Evolutionary conservation across 2,329 filamentous ascomycete genomes (phyloP).

Genomic region (Pseudopyricularia cyperi): DNA sequence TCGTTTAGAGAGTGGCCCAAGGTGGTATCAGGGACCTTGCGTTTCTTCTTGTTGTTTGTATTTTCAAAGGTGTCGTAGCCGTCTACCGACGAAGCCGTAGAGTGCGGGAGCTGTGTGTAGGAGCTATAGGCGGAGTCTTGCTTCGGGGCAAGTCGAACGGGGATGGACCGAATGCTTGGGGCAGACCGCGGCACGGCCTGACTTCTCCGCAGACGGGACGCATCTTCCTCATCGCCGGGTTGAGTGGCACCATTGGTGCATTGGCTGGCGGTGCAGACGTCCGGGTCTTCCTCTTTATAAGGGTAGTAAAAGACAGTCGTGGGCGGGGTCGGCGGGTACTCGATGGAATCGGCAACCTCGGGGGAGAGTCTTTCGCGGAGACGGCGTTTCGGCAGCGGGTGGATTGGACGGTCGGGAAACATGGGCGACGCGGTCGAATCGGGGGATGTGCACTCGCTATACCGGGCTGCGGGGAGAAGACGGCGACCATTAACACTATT

Average conservation of each 20-base stretch:
- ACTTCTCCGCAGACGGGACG: constrained; percentile 17
- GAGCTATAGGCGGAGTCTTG: constrained; percentile 24
- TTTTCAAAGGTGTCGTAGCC: constrained; percentile 98
- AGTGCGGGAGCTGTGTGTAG: constrained; percentile 32
- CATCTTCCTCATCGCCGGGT: constrained; percentile 43
- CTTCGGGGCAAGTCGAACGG: constrained; percentile 27
- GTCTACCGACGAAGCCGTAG: constrained; percentile 60
- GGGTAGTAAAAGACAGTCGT: constrained; percentile 71
- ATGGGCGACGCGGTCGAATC: constrained; percentile 63
- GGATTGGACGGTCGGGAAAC: constrained; percentile 83
- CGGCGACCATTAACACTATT: background rate
- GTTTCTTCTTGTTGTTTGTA: constrained; percentile 98
- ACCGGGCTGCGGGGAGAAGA: constrained; percentile 19
- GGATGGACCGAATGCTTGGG: constrained; percentile 30
- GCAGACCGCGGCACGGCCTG: constrained; percentile 28
- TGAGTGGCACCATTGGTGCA: constrained; percentile 12
- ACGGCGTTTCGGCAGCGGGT: constrained; percentile 78
- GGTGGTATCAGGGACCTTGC: constrained; percentile 76
- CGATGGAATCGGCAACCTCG: constrained; percentile 69
- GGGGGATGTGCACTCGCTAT: constrained; percentile 44
- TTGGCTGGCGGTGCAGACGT: constrained; percentile 3
- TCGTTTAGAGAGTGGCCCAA: constrained; percentile 28
- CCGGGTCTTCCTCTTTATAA: constrained; percentile 36
- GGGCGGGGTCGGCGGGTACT: constrained; percentile 66
- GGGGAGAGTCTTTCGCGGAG: constrained; percentile 79